These are phyloP conservation scores for Cudoniella acicularis DNA, from an alignment of 495 filamentous ascomycete genomes.

Conservation along the genomic window DNA sequence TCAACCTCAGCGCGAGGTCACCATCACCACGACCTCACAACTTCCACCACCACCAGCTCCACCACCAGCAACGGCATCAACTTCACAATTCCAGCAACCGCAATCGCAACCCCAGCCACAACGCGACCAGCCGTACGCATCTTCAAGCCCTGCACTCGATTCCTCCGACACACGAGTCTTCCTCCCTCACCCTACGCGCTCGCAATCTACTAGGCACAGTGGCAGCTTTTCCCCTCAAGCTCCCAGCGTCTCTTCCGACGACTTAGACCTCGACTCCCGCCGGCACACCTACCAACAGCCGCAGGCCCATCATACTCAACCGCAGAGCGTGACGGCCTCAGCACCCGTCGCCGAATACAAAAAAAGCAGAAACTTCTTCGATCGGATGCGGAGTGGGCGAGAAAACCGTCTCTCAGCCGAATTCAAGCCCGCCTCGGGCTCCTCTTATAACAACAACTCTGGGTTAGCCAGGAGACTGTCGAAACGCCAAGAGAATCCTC, in stretches of 20 bases:
- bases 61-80: not conserved
- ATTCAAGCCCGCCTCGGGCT: not conserved
- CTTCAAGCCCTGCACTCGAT: not conserved
- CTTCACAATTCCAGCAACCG: slow-evolving; percentile 3
- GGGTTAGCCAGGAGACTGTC: slow-evolving; percentile 44
- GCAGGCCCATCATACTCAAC: slow-evolving; percentile 8
- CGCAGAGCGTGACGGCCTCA: slow-evolving; percentile 3
- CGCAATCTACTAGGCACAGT: slow-evolving; percentile 18
- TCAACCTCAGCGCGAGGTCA: not conserved
- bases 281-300: slow-evolving; percentile 18
- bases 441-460: slow-evolving; percentile 37
- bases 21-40: not conserved
- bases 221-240: slow-evolving; percentile 13
- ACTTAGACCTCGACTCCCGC: slow-evolving; percentile 27
- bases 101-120: not conserved
- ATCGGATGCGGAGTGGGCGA: slow-evolving; percentile 22
- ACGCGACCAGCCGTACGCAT: not conserved
- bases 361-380: slow-evolving; percentile 24
- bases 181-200: slow-evolving; percentile 12
- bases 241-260: slow-evolving; percentile 26
- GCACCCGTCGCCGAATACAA: slow-evolving; percentile 19
- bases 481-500: slow-evolving; percentile 42
- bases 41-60: not conserved
- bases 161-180: not conserved
- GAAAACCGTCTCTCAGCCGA: slow-evolving; percentile 9